Base-by-base conservation (phyloP, 768 basidiomycete genomes). In the Suillus plorans region DNA sequence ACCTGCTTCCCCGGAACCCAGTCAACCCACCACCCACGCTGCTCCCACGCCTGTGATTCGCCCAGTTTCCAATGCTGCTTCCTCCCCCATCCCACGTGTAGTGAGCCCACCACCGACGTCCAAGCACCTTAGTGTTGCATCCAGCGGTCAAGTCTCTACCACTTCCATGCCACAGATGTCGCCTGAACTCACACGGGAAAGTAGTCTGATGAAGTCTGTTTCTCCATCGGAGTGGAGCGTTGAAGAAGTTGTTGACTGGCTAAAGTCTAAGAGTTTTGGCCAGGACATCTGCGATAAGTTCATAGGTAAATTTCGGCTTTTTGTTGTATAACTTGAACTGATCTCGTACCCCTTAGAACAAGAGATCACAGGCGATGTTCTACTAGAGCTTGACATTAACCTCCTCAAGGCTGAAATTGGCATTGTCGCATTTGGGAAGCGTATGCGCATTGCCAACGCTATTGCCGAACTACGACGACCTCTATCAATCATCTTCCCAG, bases 311-410 rank as follows among this genome's bases (percentile, higher is more conserved):
- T 80, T 34, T 31, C n/a, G 31, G 41, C 41, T 36, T 58, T 41
- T 47, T 36, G 18, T 39, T n/a, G 16, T 9, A 18, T 20, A 9
- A 9, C 59, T 13, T 4, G 37, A 42, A 42, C 25, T 49, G n/a
- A 20, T 36, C 22, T 9, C 1, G 16, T 25, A 22, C 39, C 50
- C 47, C 22, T 49, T 73, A 95, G 97, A 99, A 79, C 95, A 99
- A 87, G 97, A 99, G 80, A 99, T 99, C 62, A 93, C 95, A 0
- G 97, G 97, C 22, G 97, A 99, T 70, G 93, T 99, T 39, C 86
- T 99, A 8, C 87, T 99, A 63, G 97, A 97, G 71, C 90, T 99
- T 65, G 95, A 98, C 67, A 86, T 89, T 62, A 91, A 90, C 71
- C 83, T 97, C 18, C 89, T 99, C 70, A 99, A 99, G 79, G 82